phyloP scores from a whole-genome alignment of 169 alveolate species.

The Eimeria necatrix region DNA sequence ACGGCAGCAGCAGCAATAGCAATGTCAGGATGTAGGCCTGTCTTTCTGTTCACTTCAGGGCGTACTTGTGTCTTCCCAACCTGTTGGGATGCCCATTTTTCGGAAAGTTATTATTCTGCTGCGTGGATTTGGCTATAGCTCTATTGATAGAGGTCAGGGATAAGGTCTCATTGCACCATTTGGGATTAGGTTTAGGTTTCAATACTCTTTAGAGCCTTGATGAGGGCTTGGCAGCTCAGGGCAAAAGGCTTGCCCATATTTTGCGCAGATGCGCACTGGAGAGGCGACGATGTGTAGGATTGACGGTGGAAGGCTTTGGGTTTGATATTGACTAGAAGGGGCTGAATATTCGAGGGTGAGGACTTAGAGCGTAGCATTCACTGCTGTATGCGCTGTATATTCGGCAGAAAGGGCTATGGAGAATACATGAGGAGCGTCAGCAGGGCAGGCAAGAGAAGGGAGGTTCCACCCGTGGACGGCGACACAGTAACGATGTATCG shows the following conservation, averaged over 20 bases:
- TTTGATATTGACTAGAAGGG: background rate
- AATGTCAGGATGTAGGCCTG: background rate
- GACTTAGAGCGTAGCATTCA: background rate
- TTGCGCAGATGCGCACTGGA: no score
- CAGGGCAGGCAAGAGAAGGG: background rate
- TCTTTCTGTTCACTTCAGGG: constrained; percentile 76
- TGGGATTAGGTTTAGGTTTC: background rate
- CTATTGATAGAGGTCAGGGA: constrained; percentile 86
- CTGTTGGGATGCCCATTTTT: constrained; percentile 85
- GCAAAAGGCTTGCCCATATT: no score
- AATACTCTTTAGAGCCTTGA: background rate
- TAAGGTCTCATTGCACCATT: background rate
- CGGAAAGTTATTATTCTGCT: constrained; percentile 94
- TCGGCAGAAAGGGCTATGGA: constrained; percentile 51
- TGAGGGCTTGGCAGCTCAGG: no score
- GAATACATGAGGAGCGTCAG: constrained; percentile 30
- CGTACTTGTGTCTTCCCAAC: constrained; percentile 88
- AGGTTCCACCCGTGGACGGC: no score
- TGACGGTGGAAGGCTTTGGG: background rate
- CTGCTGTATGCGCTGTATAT: constrained; percentile 69
- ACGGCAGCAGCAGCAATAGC: background rate
- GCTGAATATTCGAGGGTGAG: background rate
- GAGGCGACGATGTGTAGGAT: no score
- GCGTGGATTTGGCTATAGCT: constrained; percentile 93
- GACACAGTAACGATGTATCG: no score